Percentiles rank a stretch among this genome's conserved stretches.
Conservation (phyloP, 2,329 filamentous ascomycete species). For the Pestalotiopsis sp. region DNA sequence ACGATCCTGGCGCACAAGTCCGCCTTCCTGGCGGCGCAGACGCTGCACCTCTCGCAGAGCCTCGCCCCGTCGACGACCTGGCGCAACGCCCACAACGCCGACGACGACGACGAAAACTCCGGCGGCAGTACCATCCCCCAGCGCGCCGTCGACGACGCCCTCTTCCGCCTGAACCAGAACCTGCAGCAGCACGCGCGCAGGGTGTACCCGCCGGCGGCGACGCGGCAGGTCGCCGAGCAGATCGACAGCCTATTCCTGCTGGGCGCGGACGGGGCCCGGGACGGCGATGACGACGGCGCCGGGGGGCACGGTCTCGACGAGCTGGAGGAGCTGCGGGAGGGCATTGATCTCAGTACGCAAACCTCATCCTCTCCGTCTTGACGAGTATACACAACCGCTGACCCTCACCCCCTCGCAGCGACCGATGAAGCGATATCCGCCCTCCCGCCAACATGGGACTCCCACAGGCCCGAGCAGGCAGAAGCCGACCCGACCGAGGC, state of each 20-base stretch:
- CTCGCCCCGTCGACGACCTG: slow-evolving; percentile 58
- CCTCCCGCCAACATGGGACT: slow-evolving; percentile 51
- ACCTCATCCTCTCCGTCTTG: no score
- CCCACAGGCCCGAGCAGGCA: slow-evolving; percentile 35
- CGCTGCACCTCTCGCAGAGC: slow-evolving; percentile 62
- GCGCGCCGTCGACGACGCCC: slow-evolving; percentile 57
- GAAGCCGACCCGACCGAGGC: slow-evolving; percentile 48
- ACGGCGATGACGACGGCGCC: slow-evolving; percentile 40
- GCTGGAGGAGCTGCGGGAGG: slow-evolving; percentile 36
- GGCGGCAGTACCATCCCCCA: slow-evolving; percentile 29
- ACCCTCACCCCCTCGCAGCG: slow-evolving; percentile 31
- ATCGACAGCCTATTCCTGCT: slow-evolving; percentile 67
- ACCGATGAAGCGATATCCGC: slow-evolving; percentile 44
- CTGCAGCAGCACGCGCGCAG: slow-evolving; percentile 67
- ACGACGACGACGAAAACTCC: slow-evolving; percentile 23
- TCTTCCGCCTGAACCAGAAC: slow-evolving; percentile 61
- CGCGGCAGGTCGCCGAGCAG: slow-evolving; percentile 72
- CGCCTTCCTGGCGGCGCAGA: slow-evolving; percentile 64
- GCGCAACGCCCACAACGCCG: slow-evolving; percentile 48
- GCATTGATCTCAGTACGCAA: slow-evolving; percentile 48
- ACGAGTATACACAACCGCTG: background rate
- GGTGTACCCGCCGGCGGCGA: slow-evolving; percentile 70
- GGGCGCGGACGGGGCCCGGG: slow-evolving; percentile 36
- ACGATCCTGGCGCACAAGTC: slow-evolving; percentile 67
- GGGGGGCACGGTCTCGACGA: slow-evolving; percentile 27